Base-by-base conservation (phyloP, 768 basidiomycete genomes). In the Lentinula sp. region DNA sequence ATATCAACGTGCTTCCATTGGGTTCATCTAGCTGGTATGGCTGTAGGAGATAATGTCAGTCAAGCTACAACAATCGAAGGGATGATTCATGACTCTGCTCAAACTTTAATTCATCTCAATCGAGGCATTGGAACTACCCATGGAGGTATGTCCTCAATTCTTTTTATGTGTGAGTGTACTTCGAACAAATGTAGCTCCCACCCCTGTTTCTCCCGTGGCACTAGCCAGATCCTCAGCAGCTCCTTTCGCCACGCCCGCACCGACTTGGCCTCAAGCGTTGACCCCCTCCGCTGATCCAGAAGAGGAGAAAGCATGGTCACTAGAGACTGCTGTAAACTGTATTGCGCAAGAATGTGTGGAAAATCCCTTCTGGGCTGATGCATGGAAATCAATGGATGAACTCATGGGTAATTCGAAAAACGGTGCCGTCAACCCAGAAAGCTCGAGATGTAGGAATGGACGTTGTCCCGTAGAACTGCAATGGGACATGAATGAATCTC, bases 191-290 rank as follows among this genome's bases (percentile, higher is more conserved):
- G 12, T 20, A 12, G 91, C 87, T 0, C 91, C 90, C 0, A 94
- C 92, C 0, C 92, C 92, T 1, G 90, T 93, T 2, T 93, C 91
- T 0, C 92, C 92, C 18, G 90, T 89, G 4, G 87, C 88, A 1
- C 77, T 78, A 0, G 73, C 90, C 36, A 87, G 87, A 4, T 79
- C 82, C 0, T 76, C 84, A 1, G 81, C 42, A 56, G 41, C 55
- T 18, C 45, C 55, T 28, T 41, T 41, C 10, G 13, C 39, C 15
- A 43, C 55, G 7, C 41, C 55, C 5, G 55, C 41, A 6, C 12
- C 39, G 12, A 43, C 9, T n/a, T 56, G 55, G 55, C 23, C 37
- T 43, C 55, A 23, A 23, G 13, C 41, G 23, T 33, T 41, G 18
- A 54, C 53, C n/a, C 36, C 53, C 39, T 43, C 55, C 8, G 55